Evolutionary conservation across 108 stramenopile genomes (phyloP).

Genomic region (Skeletonema tropicum): DNA sequence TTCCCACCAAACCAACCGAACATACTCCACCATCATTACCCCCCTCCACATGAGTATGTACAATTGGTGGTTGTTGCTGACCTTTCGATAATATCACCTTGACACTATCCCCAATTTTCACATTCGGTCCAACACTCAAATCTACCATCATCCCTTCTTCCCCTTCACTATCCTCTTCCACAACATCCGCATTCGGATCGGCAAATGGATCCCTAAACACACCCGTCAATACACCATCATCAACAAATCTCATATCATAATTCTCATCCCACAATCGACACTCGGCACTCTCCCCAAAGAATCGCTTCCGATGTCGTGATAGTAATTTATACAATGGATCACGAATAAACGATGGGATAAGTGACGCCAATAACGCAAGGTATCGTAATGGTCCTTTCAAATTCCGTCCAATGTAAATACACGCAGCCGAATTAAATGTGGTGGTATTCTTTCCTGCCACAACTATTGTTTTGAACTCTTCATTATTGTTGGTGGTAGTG

Average conservation of each 20-base stretch:
- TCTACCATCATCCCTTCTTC: slow-evolving; percentile 10
- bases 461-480: slow-evolving; percentile 52
- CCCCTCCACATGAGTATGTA: slow-evolving; percentile 42
- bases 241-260: slow-evolving; percentile 54
- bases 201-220: slow-evolving; percentile 38
- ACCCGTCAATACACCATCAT: slow-evolving; percentile 41
- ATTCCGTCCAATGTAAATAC: slow-evolving; percentile 39
- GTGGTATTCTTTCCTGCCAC: slow-evolving; percentile 12
- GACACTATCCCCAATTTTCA: slow-evolving; percentile 20
- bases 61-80: slow-evolving; percentile 5
- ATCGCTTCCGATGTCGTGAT: slow-evolving; percentile 52
- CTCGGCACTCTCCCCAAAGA: slow-evolving; percentile 58
- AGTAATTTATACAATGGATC: slow-evolving; percentile 61
- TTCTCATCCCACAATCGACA: slow-evolving; percentile 69
- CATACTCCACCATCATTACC: slow-evolving; percentile 26
- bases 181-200: slow-evolving; percentile 23
- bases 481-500: background rate
- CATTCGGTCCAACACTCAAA: background rate
- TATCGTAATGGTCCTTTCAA: slow-evolving; percentile 48
- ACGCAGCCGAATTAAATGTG: slow-evolving; percentile 33
- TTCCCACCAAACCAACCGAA: slow-evolving; percentile 49
- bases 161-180: slow-evolving; percentile 1
- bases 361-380: slow-evolving; percentile 29
- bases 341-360: slow-evolving; percentile 55
- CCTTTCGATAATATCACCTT: slow-evolving; percentile 24